Evolutionary conservation across 148 eudicot species (phyloP), one percentile per base, ranked within the genome.

Genomic region (Rhododendron griersonianum): DNA sequence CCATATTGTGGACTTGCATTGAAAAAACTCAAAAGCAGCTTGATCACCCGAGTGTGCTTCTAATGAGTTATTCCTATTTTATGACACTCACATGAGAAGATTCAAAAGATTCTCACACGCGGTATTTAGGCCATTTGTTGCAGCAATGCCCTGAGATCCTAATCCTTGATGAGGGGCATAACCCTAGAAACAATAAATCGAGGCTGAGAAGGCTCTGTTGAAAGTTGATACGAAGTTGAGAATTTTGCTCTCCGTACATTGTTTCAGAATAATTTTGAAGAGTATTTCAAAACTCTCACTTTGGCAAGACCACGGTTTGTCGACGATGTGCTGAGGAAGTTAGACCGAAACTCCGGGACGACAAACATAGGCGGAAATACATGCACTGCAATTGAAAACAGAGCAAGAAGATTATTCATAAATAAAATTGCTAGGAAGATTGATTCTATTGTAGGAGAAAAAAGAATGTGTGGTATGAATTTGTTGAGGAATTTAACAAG

Each of bases 41-140:
- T 84, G 91, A 95, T 61, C 98, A 95, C 81, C 99, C 99, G 0
- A 97, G 99, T 87, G 93, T 97, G 80, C 98, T 97, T 57, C 93
- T 97, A 78, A 95, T 97, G 99, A 98, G 99, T 78, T 97, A 97
- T 90, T 93, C 99, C 37, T 97, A 98, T 2, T 97, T 97, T 82
- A 50, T 97, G 35, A 90, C 98, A 0, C 82, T 97, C 11, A 97
- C 96, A 83, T 88, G 98, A 79, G 99, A 97, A 69, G 30, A 94
- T 85, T 94, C 98, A 3, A 95, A 91, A 84, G 95, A 93, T 77
- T 95, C 95, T 7, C 95, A 95, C 85, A 87, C 98, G 37, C 89
- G 94, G 50, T 94, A 95, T 59, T 59, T 30, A 30, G 98, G 94
- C 83, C 91, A 93, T 75, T 91, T 97, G 19, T 89, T 97, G 86